These are phyloP conservation scores for Pseudomassariella vexata DNA, from an alignment of 2,329 filamentous ascomycete species.

Conservation along the genomic window DNA sequence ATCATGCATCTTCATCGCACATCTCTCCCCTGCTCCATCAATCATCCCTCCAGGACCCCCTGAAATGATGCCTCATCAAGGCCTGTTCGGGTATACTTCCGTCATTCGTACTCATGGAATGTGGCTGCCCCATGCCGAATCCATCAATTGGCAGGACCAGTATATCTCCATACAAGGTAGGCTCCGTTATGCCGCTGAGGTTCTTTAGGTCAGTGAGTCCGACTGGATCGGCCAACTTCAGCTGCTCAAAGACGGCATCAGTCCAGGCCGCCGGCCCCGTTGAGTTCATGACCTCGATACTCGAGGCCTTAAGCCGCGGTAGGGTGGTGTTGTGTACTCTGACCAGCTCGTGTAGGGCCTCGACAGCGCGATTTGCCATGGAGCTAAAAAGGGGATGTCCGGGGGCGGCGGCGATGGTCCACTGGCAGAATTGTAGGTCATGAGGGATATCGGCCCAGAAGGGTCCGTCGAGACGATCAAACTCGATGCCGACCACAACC, in stretches of 20 bases:
- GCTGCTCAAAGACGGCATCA: constrained; percentile 21
- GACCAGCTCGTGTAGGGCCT: constrained; percentile 13
- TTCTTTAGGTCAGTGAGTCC: constrained; percentile 8
- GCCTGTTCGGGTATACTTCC: constrained; percentile 18
- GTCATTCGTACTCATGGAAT: constrained; percentile 21
- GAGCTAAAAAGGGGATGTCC: constrained; percentile 23
- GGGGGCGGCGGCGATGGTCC: constrained; percentile 27
- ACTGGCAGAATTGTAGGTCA: constrained; percentile 27
- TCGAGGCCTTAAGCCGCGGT: constrained; percentile 13
- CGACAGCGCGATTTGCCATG: constrained; percentile 18
- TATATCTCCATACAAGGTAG: constrained; percentile 11
- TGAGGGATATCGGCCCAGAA: constrained; percentile 22
- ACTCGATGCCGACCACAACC: constrained; percentile 25
- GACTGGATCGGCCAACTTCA: constrained; percentile 15
- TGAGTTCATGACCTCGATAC: constrained; percentile 24
- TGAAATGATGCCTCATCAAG: constrained; percentile 20
- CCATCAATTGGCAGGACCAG: constrained; percentile 20
- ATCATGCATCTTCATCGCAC: too few species aligned
- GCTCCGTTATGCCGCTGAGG: constrained; percentile 9
- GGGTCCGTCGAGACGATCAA: constrained; percentile 19
- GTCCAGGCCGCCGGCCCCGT: constrained; percentile 27
- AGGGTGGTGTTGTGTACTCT: constrained; percentile 4
- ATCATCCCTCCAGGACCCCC: constrained; percentile 13
- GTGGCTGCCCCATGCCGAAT: constrained; percentile 21
- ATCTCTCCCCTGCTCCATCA: too few species aligned